A percentile compares a stretch with the other conserved stretches of the same genome.
Conservation (phyloP, 2,329 filamentous ascomycete species). For the Septoria linicola region DNA sequence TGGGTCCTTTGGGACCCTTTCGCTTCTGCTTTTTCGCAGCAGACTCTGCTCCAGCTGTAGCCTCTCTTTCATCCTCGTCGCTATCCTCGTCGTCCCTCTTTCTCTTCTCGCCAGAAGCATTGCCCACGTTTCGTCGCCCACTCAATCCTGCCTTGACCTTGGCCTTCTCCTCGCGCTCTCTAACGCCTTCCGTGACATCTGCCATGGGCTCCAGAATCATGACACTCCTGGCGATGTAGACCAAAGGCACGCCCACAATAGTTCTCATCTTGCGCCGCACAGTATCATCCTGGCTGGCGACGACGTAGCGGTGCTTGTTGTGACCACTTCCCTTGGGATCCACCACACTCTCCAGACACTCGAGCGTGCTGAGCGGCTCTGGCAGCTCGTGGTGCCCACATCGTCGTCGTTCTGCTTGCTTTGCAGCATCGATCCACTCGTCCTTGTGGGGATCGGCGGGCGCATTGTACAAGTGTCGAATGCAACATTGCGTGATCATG, state of each 20-base stretch:
- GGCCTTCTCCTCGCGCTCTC: conserved; percentile 66
- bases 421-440: conserved; percentile 70
- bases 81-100: conserved; percentile 34
- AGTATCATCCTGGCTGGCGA: conserved; percentile 69
- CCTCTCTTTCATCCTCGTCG: conserved; percentile 28
- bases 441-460: conserved; percentile 42
- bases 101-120: conserved; percentile 31
- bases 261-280: conserved; percentile 63
- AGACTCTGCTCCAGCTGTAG: conserved; percentile 27
- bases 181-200: conserved; percentile 60
- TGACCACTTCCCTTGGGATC: conserved; percentile 69
- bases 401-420: conserved; percentile 70
- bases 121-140: conserved; percentile 22
- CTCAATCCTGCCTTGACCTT: conserved; percentile 72
- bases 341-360: conserved; percentile 73
- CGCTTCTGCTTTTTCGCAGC: conserved; percentile 54
- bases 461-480: conserved; percentile 69
- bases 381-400: conserved; percentile 77
- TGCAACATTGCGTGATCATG: conserved; percentile 79
- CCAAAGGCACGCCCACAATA: conserved; percentile 70
- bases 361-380: conserved; percentile 65
- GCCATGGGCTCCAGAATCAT: conserved; percentile 81
- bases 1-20: conserved; percentile 66
- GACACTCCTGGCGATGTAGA: conserved; percentile 76
- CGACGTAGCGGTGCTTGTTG: conserved; percentile 78